Percentiles rank a stretch among this genome's conserved stretches.
phyloP scores from a whole-genome alignment of 2,329 filamentous ascomycete genomes.

The Atkinsonella hypoxylon region DNA sequence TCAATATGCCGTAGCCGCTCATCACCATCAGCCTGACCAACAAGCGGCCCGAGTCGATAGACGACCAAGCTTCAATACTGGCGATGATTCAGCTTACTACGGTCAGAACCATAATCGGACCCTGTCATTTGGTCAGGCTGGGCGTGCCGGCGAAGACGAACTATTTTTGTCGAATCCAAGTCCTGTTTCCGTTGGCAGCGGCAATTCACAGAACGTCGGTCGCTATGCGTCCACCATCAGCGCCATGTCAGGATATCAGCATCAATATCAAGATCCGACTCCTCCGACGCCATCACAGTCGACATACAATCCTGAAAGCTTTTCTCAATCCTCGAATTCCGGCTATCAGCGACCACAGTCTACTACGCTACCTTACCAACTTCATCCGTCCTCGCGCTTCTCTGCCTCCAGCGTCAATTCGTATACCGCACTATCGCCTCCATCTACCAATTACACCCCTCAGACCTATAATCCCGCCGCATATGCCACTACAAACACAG shows the following conservation, averaged over 20 bases:
- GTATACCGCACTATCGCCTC: conserved; percentile 20
- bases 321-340: conserved; percentile 23
- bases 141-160: conserved; percentile 39
- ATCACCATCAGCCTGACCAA: conserved; percentile 10
- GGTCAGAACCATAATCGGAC: conserved; percentile 17
- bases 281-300: conserved; percentile 31
- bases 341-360: conserved; percentile 35
- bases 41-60: conserved; percentile 26
- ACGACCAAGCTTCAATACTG: conserved; percentile 62
- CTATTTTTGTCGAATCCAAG: conserved; percentile 45
- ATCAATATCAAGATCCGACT: conserved; percentile 35
- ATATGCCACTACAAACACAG: conserved; percentile 33
- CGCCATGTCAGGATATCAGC: conserved; percentile 39
- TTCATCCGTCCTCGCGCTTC: conserved; percentile 28
- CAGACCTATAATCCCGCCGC: conserved; percentile 48
- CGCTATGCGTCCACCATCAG: conserved; percentile 31
- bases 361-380: conserved; percentile 37
- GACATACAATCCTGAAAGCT: conserved; percentile 63
- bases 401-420: conserved; percentile 23
- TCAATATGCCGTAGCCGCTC: conserved; percentile 44
- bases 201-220: conserved; percentile 10
- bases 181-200: conserved; percentile 13
- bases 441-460: conserved; percentile 34
- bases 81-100: conserved; percentile 55
- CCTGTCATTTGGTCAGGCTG: conserved; percentile 3